A percentile compares a stretch with the other conserved stretches of the same genome.
Conservation (phyloP, 108 stramenopile genomes). For the Fistulifera solaris region DNA sequence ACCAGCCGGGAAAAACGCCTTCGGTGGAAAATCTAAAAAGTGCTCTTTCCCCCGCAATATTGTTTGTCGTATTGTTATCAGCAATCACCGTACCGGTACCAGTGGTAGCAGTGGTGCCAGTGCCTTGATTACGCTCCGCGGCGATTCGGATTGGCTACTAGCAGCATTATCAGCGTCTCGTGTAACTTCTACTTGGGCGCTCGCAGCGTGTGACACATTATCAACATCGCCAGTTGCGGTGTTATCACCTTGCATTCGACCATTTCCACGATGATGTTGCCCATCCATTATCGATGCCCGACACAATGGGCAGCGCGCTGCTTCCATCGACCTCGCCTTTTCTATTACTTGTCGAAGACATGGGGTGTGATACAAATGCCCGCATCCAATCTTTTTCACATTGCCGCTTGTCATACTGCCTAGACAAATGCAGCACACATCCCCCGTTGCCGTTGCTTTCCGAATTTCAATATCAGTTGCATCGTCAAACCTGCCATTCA, state of each 20-base stretch:
- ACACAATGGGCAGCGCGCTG: slow-evolving; percentile 65
- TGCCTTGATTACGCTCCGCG: neutral
- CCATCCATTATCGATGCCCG: slow-evolving; percentile 49
- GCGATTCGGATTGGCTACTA: neutral
- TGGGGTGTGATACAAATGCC: slow-evolving; percentile 66
- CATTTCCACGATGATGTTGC: neutral
- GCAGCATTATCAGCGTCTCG: neutral
- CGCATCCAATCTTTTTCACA: slow-evolving; percentile 67
- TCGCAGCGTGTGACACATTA: no score
- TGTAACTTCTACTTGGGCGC: no score
- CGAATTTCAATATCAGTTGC: slow-evolving; percentile 56
- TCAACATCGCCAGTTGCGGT: no score
- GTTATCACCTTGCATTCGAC: no score
- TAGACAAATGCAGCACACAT: slow-evolving; percentile 78
- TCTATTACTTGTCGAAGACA: slow-evolving; percentile 76
- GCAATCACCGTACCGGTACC: neutral
- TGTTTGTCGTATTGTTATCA: neutral
- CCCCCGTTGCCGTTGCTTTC: slow-evolving; percentile 51
- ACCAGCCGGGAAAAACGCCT: slow-evolving; percentile 59
- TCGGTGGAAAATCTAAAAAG: slow-evolving; percentile 75
- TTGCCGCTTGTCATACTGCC: slow-evolving; percentile 45
- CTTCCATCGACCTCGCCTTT: slow-evolving; percentile 48
- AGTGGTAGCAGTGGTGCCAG: neutral
- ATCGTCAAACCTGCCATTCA: slow-evolving; percentile 45
- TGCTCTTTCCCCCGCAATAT: slow-evolving; percentile 32